Conservation (phyloP, 2,329 filamentous ascomycete genomes). For the Penicillium italicum region DNA sequence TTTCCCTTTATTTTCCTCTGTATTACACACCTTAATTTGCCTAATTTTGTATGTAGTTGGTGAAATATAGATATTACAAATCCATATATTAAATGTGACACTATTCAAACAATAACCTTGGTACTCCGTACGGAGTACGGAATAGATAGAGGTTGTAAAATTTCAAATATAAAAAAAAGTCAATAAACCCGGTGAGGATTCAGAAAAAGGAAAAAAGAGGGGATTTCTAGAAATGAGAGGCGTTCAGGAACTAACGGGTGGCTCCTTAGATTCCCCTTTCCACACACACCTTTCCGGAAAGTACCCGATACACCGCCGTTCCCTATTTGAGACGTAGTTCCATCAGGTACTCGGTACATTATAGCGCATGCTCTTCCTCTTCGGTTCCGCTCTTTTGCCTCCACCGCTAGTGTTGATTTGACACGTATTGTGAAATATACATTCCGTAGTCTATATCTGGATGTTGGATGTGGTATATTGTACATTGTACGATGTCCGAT, state of each 20-base stretch:
- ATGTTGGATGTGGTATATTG: too few species aligned
- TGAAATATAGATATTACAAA: neutral
- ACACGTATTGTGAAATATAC: slow-evolving; percentile 17
- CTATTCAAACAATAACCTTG: neutral
- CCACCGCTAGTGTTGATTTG: slow-evolving; percentile 14
- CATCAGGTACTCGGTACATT: slow-evolving; percentile 3
- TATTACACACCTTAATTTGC: neutral
- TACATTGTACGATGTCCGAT: neutral
- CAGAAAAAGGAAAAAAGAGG: neutral
- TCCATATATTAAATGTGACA: neutral
- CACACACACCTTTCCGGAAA: neutral
- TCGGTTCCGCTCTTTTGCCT: neutral
- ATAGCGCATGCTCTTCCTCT: neutral
- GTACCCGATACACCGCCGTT: slow-evolving; percentile 5
- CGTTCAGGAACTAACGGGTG: slow-evolving; percentile 13
- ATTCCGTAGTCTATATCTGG: too few species aligned
- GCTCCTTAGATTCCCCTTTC: slow-evolving; percentile 10
- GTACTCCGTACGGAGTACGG: too few species aligned
- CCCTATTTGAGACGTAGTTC: neutral
- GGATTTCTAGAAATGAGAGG: slow-evolving; percentile 6
- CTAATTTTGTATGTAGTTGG: too few species aligned
- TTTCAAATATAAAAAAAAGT: neutral
- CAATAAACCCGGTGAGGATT: neutral
- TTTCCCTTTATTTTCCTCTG: too few species aligned
- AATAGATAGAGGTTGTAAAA: neutral